Evolutionary conservation across 768 basidiomycete genomes (phyloP).

Genomic region (Hortiboletus flavorubellus): DNA sequence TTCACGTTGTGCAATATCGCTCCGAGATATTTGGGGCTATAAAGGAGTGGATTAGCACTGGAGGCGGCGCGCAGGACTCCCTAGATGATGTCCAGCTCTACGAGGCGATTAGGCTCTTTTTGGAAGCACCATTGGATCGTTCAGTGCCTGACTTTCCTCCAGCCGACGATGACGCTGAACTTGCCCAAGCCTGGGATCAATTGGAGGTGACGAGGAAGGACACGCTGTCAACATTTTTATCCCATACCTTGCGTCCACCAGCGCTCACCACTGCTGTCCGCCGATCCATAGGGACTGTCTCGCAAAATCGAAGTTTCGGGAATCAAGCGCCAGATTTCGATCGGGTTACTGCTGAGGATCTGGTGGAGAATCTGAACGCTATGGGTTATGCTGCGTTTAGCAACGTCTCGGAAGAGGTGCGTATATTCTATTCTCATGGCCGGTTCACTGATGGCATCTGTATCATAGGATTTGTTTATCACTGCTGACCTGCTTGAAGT

Average conservation of each 20-base stretch:
- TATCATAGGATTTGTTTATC: constrained; percentile 65
- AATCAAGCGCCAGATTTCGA: constrained; percentile 61
- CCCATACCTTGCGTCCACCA: constrained; percentile 61
- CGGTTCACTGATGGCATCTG: constrained; percentile 4
- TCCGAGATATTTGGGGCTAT: constrained; percentile 62
- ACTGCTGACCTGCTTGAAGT: constrained; percentile 78
- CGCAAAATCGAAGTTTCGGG: constrained; percentile 27
- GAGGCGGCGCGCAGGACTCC: constrained; percentile 76
- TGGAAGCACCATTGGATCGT: constrained; percentile 55
- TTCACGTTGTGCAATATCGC: constrained; percentile 50
- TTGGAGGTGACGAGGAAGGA: constrained; percentile 42
- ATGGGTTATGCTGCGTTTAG: constrained; percentile 74
- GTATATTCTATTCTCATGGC: constrained; percentile 9
- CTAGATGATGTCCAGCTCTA: constrained; percentile 69
- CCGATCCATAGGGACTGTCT: constrained; percentile 10
- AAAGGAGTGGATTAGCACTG: constrained; percentile 67
- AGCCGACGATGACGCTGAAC: constrained; percentile 39
- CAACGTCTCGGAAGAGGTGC: constrained; percentile 75
- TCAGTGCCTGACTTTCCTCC: constrained; percentile 37
- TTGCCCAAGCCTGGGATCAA: constrained; percentile 45
- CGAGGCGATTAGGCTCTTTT: constrained; percentile 55
- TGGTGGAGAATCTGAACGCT: constrained; percentile 75
- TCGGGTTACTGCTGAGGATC: constrained; percentile 57
- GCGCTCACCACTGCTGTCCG: constrained; percentile 27
- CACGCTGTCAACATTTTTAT: constrained; percentile 45